phyloP scores from a whole-genome alignment of 2,329 filamentous ascomycete genomes.

The Rachicladosporium sp. region DNA sequence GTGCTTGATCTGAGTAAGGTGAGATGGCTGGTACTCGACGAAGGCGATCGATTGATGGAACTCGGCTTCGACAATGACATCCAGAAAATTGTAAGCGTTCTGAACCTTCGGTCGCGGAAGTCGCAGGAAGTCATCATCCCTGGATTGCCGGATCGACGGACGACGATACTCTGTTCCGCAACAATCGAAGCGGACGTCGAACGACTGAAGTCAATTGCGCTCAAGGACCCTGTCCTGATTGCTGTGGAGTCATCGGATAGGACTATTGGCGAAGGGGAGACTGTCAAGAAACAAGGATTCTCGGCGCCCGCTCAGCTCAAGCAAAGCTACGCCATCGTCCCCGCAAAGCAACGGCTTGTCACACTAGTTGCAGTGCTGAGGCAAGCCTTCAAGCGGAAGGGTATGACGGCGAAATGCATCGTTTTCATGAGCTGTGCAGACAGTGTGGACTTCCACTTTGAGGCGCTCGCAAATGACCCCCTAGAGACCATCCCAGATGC shows the following conservation, averaged over 20 bases:
- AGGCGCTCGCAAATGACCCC: conserved; percentile 51
- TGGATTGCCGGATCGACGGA: conserved; percentile 64
- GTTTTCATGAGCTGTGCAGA: conserved; percentile 95
- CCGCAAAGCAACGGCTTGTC: conserved; percentile 81
- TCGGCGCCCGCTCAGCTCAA: conserved; percentile 85
- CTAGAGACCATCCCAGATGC: conserved; percentile 24
- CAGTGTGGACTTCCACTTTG: conserved; percentile 92
- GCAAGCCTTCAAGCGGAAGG: conserved; percentile 74
- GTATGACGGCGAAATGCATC: conserved; percentile 91
- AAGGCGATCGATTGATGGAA: conserved; percentile 92
- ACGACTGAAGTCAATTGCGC: conserved; percentile 87
- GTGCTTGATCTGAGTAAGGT: conserved; percentile 87
- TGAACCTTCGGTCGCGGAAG: conserved; percentile 60
- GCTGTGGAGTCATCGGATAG: conserved; percentile 48
- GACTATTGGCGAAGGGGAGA: conserved; percentile 32
- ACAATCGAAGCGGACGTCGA: conserved; percentile 89
- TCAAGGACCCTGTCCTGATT: conserved; percentile 94
- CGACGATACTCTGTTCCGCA: conserved; percentile 89
- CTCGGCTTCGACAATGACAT: conserved; percentile 96
- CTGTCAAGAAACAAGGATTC: conserved; percentile 45
- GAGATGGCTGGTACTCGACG: conserved; percentile 91
- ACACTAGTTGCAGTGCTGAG: conserved; percentile 76
- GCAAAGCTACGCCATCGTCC: conserved; percentile 77
- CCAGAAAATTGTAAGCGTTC: conserved; percentile 68
- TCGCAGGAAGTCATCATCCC: conserved; percentile 86